Conservation (phyloP, 2,329 filamentous ascomycete genomes). For the Cordyceps pruinosa region DNA sequence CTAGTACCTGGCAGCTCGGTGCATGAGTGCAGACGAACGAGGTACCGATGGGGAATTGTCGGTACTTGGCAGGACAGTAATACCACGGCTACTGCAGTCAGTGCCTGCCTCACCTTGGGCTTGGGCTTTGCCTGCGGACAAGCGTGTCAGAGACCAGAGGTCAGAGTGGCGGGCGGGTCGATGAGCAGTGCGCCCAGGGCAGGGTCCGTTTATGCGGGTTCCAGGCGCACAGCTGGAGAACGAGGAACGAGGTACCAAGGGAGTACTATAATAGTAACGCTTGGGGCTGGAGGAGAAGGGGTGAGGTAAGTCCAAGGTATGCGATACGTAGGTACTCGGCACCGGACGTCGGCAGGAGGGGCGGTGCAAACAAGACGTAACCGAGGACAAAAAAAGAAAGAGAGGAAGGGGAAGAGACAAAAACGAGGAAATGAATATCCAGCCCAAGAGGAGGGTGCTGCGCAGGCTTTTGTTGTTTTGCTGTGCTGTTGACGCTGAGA, state of each 20-base stretch:
- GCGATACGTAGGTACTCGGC: not conserved
- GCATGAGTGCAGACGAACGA: not conserved
- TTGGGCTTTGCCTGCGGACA: no score
- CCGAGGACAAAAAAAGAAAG: not conserved
- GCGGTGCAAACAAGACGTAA: not conserved
- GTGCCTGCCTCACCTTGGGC: no score
- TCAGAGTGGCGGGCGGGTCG: slow-evolving; percentile 8
- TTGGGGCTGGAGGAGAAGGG: no score
- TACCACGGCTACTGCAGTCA: no score
- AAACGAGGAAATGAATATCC: not conserved
- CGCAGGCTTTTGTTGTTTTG: not conserved
- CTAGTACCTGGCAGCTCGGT: not conserved
- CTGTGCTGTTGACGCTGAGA: not conserved
- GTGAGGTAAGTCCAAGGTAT: not conserved
- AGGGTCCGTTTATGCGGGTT: slow-evolving; percentile 7
- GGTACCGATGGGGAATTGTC: not conserved
- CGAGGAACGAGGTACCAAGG: not conserved
- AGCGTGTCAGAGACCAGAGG: slow-evolving; percentile 9
- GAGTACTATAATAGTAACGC: no score
- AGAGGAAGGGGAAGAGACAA: not conserved
- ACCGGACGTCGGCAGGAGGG: not conserved
- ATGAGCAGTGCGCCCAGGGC: slow-evolving; percentile 4
- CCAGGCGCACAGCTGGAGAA: not conserved
- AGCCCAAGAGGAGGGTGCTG: not conserved
- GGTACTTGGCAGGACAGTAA: no score